phyloP scores from a whole-genome alignment of 371 early-diverging fungal genomes.

The Enteropsectra breve region DNA sequence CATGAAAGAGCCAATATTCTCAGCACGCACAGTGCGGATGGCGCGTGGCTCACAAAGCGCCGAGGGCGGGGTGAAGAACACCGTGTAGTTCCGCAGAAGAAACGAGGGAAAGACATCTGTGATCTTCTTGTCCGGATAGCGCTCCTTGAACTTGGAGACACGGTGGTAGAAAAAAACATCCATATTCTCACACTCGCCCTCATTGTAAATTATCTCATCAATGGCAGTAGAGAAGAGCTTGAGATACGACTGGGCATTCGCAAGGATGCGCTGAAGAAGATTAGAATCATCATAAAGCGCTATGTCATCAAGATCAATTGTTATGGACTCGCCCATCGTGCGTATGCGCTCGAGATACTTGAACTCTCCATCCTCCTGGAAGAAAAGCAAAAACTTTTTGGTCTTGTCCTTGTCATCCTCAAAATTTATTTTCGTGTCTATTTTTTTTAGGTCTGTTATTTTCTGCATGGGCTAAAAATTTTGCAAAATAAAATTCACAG shows the following conservation, averaged over 20 bases:
- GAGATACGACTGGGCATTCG: conserved; percentile 54
- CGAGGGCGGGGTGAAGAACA: conserved; percentile 34
- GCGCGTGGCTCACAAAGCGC: conserved; percentile 9
- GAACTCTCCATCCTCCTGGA: conserved; percentile 42
- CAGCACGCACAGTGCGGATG: conserved; percentile 75
- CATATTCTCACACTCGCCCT: conserved; percentile 42
- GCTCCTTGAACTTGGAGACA: conserved; percentile 54
- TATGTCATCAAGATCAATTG: conserved; percentile 53
- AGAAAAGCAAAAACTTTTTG: conserved; percentile 57
- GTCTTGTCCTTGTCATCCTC: conserved; percentile 44
- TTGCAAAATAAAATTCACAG: background rate
- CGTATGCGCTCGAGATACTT: conserved; percentile 49
- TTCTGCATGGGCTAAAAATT: conserved; percentile 1
- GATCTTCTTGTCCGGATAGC: conserved; percentile 48
- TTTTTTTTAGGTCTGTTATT: conserved; percentile 49
- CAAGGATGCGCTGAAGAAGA: conserved; percentile 41
- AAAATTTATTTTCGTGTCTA: conserved; percentile 43
- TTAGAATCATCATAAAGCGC: conserved; percentile 53
- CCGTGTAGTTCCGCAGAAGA: conserved; percentile 53
- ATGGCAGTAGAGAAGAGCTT: conserved; percentile 52
- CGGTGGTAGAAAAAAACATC: conserved; percentile 56
- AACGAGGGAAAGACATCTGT: conserved; percentile 48
- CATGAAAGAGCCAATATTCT: conserved; percentile 73
- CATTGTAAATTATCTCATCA: conserved; percentile 54
- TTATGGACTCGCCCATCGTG: conserved; percentile 21